Conservation (phyloP, 805 yeast genomes). For the Brettanomyces naardenensis region DNA sequence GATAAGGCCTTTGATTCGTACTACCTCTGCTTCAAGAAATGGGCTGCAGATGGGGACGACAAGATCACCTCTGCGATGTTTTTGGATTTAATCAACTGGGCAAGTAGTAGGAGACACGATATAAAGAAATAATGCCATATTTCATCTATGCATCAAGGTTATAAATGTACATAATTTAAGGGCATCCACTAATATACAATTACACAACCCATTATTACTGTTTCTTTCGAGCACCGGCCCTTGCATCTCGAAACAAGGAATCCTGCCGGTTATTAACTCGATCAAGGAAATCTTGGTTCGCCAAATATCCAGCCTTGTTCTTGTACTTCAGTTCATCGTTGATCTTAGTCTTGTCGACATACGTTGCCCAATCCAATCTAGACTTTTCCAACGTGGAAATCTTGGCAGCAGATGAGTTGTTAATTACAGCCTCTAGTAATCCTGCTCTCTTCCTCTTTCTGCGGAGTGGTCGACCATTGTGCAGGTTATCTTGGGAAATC, state of each 20-base stretch:
- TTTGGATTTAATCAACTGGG: conserved; percentile 77
- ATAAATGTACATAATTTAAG: not conserved
- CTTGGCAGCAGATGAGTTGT: conserved; percentile 63
- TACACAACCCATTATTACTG: too few relatives aligned
- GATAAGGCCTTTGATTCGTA: conserved; percentile 49
- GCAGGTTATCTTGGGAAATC: conserved; percentile 1
- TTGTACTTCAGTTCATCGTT: conserved; percentile 72
- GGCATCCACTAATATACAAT: too few relatives aligned
- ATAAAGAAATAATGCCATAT: too few relatives aligned
- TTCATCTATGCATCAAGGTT: too few relatives aligned
- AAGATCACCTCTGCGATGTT: conserved; percentile 51
- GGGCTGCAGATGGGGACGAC: conserved; percentile 46
- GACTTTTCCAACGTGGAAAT: conserved; percentile 90
- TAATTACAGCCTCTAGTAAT: conserved; percentile 66
- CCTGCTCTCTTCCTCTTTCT: conserved; percentile 64
- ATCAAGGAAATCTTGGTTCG: conserved; percentile 80
- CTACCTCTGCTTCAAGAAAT: conserved; percentile 42
- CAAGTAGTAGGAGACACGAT: conserved; percentile 38
- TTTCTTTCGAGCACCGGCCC: conserved; percentile 8
- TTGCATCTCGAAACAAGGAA: conserved; percentile 36
- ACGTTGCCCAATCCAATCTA: conserved; percentile 89
- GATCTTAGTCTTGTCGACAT: conserved; percentile 81
- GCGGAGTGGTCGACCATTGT: conserved; percentile 3
- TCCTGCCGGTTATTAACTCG: conserved; percentile 61
- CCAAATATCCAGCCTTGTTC: conserved; percentile 87